Conservation (phyloP, 495 filamentous ascomycete genomes). For the Monascus purpureus region DNA sequence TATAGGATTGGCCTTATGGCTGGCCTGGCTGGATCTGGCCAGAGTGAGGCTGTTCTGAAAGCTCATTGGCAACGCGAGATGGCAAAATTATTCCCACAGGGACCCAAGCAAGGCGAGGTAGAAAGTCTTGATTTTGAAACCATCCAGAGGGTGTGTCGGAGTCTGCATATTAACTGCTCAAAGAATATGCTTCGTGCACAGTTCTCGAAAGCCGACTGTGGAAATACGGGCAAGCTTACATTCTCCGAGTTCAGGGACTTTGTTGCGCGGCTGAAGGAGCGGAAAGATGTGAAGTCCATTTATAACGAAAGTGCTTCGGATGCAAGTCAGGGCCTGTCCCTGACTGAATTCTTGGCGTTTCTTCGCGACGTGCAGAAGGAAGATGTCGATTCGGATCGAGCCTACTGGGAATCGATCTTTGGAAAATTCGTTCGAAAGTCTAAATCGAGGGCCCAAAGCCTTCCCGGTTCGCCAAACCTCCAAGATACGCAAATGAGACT, state of each 20-base stretch:
- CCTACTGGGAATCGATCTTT: conserved; percentile 62
- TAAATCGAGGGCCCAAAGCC: conserved; percentile 34
- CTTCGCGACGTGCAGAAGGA: conserved; percentile 60
- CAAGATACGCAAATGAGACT: conserved; percentile 48
- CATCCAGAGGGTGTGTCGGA: conserved; percentile 70
- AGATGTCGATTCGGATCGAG: conserved; percentile 49
- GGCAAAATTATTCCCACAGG: conserved; percentile 47
- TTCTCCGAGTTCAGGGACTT: conserved; percentile 73
- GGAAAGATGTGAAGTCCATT: conserved; percentile 63
- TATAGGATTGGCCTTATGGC: conserved; percentile 82
- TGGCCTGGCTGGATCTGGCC: conserved; percentile 57
- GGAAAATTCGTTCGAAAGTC: conserved; percentile 54
- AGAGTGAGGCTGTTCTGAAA: conserved; percentile 63
- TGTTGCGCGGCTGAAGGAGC: conserved; percentile 63
- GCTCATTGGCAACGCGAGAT: conserved; percentile 83
- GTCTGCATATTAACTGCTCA: conserved; percentile 78
- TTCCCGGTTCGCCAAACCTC: conserved; percentile 18
- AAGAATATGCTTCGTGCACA: conserved; percentile 57
- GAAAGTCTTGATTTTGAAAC: conserved; percentile 61
- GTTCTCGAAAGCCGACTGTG: conserved; percentile 60
- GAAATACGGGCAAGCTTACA: conserved; percentile 45
- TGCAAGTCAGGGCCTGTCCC: conserved; percentile 45
- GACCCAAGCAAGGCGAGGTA: conserved; percentile 39
- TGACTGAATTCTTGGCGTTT: conserved; percentile 62
- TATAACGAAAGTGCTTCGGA: conserved; percentile 42